These are phyloP conservation scores for Dunaliella sp. DNA, from an alignment of 139 green algal species.

Conservation along the genomic window DNA sequence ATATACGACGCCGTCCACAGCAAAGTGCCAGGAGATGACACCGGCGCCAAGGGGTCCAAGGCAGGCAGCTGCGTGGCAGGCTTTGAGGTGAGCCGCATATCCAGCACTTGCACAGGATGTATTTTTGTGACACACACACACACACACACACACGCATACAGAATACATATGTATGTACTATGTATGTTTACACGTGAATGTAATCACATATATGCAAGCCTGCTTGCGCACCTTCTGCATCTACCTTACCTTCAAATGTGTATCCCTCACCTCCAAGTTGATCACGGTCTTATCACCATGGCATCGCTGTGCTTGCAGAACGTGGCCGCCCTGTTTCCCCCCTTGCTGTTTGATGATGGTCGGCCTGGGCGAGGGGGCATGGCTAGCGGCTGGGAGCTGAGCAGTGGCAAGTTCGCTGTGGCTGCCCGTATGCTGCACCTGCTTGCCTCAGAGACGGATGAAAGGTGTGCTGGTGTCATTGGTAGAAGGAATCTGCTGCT, in stretches of 20 bases:
- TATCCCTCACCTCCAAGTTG: background rate
- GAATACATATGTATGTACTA: too few relatives aligned
- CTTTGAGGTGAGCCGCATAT: constrained; percentile 43
- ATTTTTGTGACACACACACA: too few relatives aligned
- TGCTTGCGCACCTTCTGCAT: too few relatives aligned
- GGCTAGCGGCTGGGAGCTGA: constrained; percentile 67
- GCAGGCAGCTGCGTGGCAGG: constrained; percentile 20
- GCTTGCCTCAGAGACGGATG: constrained; percentile 76
- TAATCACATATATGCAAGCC: background rate
- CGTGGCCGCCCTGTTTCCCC: constrained; percentile 72
- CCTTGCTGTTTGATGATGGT: constrained; percentile 80
- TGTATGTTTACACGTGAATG: background rate
- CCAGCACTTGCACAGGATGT: too few relatives aligned
- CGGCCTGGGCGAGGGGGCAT: constrained; percentile 57
- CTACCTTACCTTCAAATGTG: background rate
- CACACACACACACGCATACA: too few relatives aligned
- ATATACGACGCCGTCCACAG: constrained; percentile 35
- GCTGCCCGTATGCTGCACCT: constrained; percentile 80
- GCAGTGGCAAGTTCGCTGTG: constrained; percentile 84
- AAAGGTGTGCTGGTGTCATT: too few relatives aligned
- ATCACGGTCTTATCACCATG: background rate
- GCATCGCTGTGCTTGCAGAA: constrained; percentile 1
- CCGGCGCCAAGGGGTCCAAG: background rate
- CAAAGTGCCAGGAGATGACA: constrained; percentile 1
- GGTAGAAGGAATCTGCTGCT: too few relatives aligned